phyloP scores from a whole-genome alignment of 208 protist genomes.

The Leishmania amazonensis region DNA sequence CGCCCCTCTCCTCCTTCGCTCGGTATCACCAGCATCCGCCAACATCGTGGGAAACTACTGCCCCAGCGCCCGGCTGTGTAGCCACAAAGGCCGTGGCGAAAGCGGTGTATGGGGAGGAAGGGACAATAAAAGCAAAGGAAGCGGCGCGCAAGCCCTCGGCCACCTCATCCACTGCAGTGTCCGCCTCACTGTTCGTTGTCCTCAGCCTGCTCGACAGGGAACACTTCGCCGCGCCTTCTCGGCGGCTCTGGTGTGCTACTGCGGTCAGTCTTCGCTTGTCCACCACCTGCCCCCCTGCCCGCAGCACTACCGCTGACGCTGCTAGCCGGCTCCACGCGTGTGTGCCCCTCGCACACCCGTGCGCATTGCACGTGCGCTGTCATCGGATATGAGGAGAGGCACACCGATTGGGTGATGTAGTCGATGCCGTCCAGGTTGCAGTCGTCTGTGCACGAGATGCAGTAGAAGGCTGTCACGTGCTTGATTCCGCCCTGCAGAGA shows the following conservation, averaged over 20 bases:
- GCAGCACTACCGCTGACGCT: conserved; percentile 2
- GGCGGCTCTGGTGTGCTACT: not conserved
- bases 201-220: not conserved
- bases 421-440: conserved; percentile 72
- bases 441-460: conserved; percentile 87
- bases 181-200: not conserved
- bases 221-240: not conserved
- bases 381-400: conserved; percentile 77
- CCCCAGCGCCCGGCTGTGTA: not conserved
- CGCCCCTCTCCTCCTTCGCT: not conserved
- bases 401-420: conserved; percentile 75
- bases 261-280: not conserved
- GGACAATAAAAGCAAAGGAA: not conserved
- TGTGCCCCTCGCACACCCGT: conserved; percentile 77
- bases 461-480: conserved; percentile 76
- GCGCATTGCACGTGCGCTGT: conserved; percentile 81
- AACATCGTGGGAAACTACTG: not conserved
- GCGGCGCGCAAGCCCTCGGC: not conserved
- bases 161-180: not conserved
- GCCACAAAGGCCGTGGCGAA: not conserved
- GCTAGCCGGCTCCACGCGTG: conserved; percentile 31
- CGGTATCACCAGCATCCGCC: not conserved
- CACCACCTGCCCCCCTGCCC: not conserved
- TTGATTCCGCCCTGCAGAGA: conserved; percentile 84
- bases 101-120: too few relatives aligned